Conservation (phyloP, 192 early-diverging fungal species). For the Polychytrium aggregatum region DNA sequence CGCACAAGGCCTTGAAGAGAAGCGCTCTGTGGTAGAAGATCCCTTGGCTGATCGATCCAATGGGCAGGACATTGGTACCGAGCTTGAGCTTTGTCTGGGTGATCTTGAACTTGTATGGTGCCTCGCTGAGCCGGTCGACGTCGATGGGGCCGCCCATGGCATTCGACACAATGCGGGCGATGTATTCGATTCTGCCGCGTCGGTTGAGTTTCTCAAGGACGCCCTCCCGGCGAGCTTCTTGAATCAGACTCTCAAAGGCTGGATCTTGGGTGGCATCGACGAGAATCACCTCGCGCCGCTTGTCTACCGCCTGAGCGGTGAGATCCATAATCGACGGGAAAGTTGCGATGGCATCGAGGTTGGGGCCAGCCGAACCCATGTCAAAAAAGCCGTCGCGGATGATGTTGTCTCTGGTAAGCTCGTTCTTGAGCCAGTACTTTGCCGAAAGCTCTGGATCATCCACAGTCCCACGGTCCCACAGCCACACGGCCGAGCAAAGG, state of each 20-base stretch:
- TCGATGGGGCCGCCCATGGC: conserved; percentile 37
- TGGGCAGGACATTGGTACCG: conserved; percentile 30
- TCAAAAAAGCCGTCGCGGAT: conserved; percentile 45
- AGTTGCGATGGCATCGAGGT: conserved; percentile 7
- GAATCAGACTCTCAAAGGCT: conserved; percentile 13
- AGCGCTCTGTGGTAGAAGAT: conserved; percentile 47
- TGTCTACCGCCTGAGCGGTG: conserved; percentile 22
- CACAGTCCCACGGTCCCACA: too few species aligned
- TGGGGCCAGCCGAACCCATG: conserved; percentile 33
- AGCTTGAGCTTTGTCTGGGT: conserved; percentile 35
- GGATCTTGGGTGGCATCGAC: conserved; percentile 27
- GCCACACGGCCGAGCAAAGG: too few species aligned
- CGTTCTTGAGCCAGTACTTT: conserved; percentile 45
- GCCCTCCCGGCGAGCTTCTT: too few species aligned
- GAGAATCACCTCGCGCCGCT: conserved; percentile 33
- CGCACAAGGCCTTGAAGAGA: conserved; percentile 43
- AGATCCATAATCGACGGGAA: conserved; percentile 35
- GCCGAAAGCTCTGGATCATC: conserved; percentile 37
- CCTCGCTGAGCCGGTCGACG: conserved; percentile 9
- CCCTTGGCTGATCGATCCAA: conserved; percentile 28
- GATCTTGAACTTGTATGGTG: conserved; percentile 39
- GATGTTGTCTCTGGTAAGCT: conserved; percentile 23
- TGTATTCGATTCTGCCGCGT: conserved; percentile 24
- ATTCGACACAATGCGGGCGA: conserved; percentile 28
- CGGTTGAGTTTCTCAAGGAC: too few species aligned